Base-by-base conservation (phyloP, 2,329 filamentous ascomycete genomes). In the Penicillium sp. region DNA sequence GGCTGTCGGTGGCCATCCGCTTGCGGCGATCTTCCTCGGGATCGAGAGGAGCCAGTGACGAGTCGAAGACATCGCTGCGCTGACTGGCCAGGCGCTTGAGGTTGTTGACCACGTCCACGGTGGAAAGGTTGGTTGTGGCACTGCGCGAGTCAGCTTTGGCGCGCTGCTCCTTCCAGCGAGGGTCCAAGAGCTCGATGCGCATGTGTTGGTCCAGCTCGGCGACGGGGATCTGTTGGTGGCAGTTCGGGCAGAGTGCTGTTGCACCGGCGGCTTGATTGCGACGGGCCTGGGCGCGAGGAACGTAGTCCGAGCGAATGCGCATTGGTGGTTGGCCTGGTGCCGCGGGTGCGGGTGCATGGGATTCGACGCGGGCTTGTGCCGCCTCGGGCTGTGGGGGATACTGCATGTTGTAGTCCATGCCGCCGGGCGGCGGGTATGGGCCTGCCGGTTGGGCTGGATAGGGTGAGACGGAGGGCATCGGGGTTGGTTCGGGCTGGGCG, bases 161-260 rank as follows among this genome's bases (percentile, higher is more conserved):
- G 60, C 90, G 89, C 68, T 97, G 91, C 67, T 96, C 91, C 68
- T 95, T 95, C 91, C 92, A 97, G 51, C 87, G 82, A 0, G 92
- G 92, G 67, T 97, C 92, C 51, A 96, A 81, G 41, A 96, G 80
- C 72, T 97, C 92, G 66, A 97, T 95, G 70, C 88, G 83, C 82
- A 97, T 92, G 66, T 97, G 92, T 56, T 92, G 85, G 52, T 93
- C 88, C 58, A 96, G 80, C 72, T 97, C 92, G 61, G 87, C 83
- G 62, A 88, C 82, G 6, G 90, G 89, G 52, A 96, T 90, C 59
- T 88, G 84, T 73, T 95, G 89, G 61, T 88, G 87, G 78, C 93
- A 97, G 72, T 95, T 95, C 49, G 91, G 91, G 68, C 92, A 97
- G 49, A 95, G 76, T 3, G 86, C 87, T 32, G 65, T 73, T 31